phyloP scores from a whole-genome alignment of 2,329 filamentous ascomycete species.

The Hortaea sp. region DNA sequence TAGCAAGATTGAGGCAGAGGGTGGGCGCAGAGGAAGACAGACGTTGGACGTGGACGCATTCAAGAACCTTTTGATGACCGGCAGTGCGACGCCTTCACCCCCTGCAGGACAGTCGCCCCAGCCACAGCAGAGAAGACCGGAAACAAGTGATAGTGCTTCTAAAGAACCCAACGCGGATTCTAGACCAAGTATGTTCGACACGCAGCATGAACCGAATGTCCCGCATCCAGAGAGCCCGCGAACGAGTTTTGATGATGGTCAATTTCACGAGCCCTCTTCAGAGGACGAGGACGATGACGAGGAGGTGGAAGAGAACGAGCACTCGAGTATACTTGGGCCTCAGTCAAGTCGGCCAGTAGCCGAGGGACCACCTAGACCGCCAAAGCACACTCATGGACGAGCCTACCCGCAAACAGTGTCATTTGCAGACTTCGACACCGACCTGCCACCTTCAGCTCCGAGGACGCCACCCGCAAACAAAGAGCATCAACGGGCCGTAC shows the following conservation, averaged over 20 bases:
- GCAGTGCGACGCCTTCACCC: slow-evolving; percentile 36
- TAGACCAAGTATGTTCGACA: slow-evolving; percentile 46
- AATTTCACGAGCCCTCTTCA: slow-evolving; percentile 25
- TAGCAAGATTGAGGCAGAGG: slow-evolving; percentile 1
- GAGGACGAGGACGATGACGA: slow-evolving; percentile 5
- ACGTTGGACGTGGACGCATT: slow-evolving; percentile 67
- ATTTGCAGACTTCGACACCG: slow-evolving; percentile 23
- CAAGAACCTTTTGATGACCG: slow-evolving; percentile 62
- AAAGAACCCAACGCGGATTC: slow-evolving; percentile 48
- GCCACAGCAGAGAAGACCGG: slow-evolving; percentile 11
- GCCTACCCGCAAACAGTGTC: slow-evolving; percentile 24
- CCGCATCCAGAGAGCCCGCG: slow-evolving; percentile 40
- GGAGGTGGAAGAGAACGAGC: slow-evolving; percentile 33
- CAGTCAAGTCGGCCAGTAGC: slow-evolving; percentile 34
- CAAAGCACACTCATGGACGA: slow-evolving; percentile 61
- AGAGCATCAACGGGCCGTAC: slow-evolving; percentile 4
- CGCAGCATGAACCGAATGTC: slow-evolving; percentile 24
- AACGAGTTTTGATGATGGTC: slow-evolving; percentile 37
- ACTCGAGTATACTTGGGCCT: slow-evolving; percentile 19
- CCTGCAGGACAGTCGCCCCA: slow-evolving; percentile 4
- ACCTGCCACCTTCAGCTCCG: slow-evolving; percentile 2
- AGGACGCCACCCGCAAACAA: slow-evolving; percentile 10
- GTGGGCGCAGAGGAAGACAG: slow-evolving; percentile 15
- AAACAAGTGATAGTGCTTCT: slow-evolving; percentile 32
- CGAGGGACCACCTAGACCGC: slow-evolving; percentile 55